These are phyloP conservation scores for Wickerhamomyces bisporus DNA, from an alignment of 805 yeast species.

Conservation along the genomic window DNA sequence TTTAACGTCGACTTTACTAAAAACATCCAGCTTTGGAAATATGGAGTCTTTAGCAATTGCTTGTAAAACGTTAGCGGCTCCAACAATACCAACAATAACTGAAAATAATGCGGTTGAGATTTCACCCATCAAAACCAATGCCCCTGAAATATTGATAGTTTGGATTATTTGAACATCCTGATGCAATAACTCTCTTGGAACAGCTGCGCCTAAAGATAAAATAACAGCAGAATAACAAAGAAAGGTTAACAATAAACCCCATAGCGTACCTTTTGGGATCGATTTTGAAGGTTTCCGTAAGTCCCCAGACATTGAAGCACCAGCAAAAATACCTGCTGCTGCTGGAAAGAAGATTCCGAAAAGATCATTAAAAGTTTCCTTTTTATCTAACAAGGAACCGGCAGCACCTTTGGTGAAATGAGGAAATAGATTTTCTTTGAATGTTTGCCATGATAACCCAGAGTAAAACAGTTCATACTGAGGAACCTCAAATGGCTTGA, in stretches of 20 bases:
- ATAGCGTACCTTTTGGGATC: slow-evolving; percentile 90
- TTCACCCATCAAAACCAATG: slow-evolving; percentile 81
- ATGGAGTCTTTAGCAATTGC: slow-evolving; percentile 89
- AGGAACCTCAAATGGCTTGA: slow-evolving; percentile 53
- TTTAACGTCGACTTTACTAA: slow-evolving; percentile 44
- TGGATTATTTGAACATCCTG: slow-evolving; percentile 83
- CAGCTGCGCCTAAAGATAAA: slow-evolving; percentile 68
- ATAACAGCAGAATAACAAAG: slow-evolving; percentile 75
- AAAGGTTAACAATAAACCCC: slow-evolving; percentile 78
- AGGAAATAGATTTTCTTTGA: slow-evolving; percentile 66
- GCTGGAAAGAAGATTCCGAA: slow-evolving; percentile 98
- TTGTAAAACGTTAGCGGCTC: slow-evolving; percentile 86
- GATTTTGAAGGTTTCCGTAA: slow-evolving; percentile 78
- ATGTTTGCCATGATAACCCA: slow-evolving; percentile 69
- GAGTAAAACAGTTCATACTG: slow-evolving; percentile 51
- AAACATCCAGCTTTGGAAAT: slow-evolving; percentile 68
- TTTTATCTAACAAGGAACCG: slow-evolving; percentile 59
- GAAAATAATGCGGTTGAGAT: slow-evolving; percentile 87
- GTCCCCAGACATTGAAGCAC: slow-evolving; percentile 98
- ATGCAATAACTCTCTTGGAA: slow-evolving; percentile 74
- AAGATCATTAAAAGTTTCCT: slow-evolving; percentile 76
- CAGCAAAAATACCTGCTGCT: slow-evolving; percentile 97
- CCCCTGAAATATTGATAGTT: slow-evolving; percentile 64
- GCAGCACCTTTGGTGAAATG: slow-evolving; percentile 87
- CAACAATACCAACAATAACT: slow-evolving; percentile 91